These are phyloP conservation scores for Leccinum broughii DNA, from an alignment of 768 basidiomycete species.

Conservation along the genomic window DNA sequence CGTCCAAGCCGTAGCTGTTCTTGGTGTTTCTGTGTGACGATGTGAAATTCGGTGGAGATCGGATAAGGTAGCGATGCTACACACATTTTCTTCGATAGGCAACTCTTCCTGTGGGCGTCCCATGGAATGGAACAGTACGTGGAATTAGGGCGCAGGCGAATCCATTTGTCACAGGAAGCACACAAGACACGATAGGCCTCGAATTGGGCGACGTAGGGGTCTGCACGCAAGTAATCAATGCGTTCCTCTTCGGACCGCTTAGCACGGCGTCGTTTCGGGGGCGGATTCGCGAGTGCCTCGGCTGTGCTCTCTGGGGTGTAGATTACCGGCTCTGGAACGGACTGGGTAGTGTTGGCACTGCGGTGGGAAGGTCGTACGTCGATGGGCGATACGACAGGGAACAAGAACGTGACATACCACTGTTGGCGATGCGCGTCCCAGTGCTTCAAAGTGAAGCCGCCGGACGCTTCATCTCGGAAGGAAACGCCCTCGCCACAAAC, in stretches of 20 bases:
- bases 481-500: conserved; percentile 61
- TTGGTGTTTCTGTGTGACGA: conserved; percentile 37
- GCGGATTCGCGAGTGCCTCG: conserved; percentile 46
- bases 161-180: conserved; percentile 83
- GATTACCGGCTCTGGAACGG: conserved; percentile 38
- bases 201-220: conserved; percentile 79
- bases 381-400: conserved; percentile 5
- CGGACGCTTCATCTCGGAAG: conserved; percentile 63
- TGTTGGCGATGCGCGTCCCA: conserved; percentile 67
- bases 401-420: conserved; percentile 46
- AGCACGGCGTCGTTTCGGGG: conserved; percentile 65
- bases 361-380: conserved; percentile 4
- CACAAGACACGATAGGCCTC: conserved; percentile 81
- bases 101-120: conserved; percentile 84
- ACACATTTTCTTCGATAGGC: conserved; percentile 75
- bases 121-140: conserved; percentile 88
- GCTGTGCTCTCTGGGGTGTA: conserved; percentile 45
- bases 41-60: conserved; percentile 10
- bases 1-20: conserved; percentile 59
- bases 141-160: conserved; percentile 80
- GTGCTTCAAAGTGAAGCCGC: conserved; percentile 63
- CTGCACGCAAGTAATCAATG: conserved; percentile 64
- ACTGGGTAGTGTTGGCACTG: conserved; percentile 35
- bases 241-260: conserved; percentile 79
- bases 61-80: conserved; percentile 23